phyloP scores from a whole-genome alignment of 2,329 filamentous ascomycete species.

The Balansia obtecta region DNA sequence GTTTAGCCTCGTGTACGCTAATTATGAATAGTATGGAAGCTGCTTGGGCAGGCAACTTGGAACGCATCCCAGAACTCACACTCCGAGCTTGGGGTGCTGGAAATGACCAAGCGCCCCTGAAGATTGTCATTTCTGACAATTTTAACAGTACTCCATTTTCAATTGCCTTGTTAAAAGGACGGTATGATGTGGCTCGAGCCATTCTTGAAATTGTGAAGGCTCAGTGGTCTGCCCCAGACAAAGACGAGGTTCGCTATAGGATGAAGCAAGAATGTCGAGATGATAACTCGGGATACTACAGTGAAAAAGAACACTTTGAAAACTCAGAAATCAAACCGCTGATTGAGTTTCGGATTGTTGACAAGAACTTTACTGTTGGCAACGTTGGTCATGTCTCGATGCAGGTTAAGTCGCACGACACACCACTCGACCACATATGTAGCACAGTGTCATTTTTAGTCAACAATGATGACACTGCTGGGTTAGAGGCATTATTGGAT shows the following conservation, averaged over 20 bases:
- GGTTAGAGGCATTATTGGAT: slow-evolving; percentile 47
- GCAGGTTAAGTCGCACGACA: slow-evolving; percentile 51
- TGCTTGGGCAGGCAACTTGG: slow-evolving; percentile 56
- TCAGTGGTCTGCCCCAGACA: slow-evolving; percentile 50
- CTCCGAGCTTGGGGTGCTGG: slow-evolving; percentile 44
- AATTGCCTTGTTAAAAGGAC: slow-evolving; percentile 53
- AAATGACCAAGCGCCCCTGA: slow-evolving; percentile 44
- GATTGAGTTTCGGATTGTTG: slow-evolving; percentile 42
- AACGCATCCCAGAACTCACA: slow-evolving; percentile 52
- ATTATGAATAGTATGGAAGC: slow-evolving; percentile 50
- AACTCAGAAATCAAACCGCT: slow-evolving; percentile 26
- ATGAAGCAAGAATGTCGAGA: slow-evolving; percentile 27
- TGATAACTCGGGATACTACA: slow-evolving; percentile 24
- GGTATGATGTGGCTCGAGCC: slow-evolving; percentile 48
- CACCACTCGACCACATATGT: slow-evolving; percentile 40
- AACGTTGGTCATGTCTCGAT: slow-evolving; percentile 58
- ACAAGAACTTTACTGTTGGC: slow-evolving; percentile 62
- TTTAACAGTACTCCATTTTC: slow-evolving; percentile 47
- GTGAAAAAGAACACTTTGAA: slow-evolving; percentile 21
- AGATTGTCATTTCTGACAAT: slow-evolving; percentile 46
- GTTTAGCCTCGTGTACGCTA: background rate
- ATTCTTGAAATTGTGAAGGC: slow-evolving; percentile 59
- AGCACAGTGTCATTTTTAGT: slow-evolving; percentile 23
- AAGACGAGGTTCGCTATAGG: slow-evolving; percentile 37
- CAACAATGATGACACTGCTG: slow-evolving; percentile 35